Evolutionary conservation across 2,329 filamentous ascomycete genomes (phyloP), one percentile per base, ranked within the genome.

Genomic region (Botrytis porri): DNA sequence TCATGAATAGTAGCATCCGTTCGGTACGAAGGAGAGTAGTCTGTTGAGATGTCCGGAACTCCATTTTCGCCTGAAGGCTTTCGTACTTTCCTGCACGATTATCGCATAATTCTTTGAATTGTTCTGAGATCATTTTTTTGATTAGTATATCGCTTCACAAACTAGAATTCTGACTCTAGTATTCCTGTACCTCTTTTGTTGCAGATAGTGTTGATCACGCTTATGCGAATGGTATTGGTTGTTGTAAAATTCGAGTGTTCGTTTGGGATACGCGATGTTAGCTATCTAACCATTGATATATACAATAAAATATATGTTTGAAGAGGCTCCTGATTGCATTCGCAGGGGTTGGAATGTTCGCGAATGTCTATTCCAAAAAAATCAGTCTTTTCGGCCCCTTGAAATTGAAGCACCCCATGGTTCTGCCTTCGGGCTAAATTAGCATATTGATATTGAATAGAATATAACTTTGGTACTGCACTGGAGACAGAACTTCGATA

Each of bases 1-100:
- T 29, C 14, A 0, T 8, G 1, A 1, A n/a, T 1, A 32, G 14
- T 57, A 29, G 6, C 18, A 18, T 4, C 4, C 3, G 14, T 29
- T 57, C 14, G 14, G 18, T 57, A 29, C 14, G n/a, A 57, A 9
- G 2, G 3, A 10, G 16, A 9, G 16, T 18, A 18, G 51, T 57
- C 6, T 29, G 1, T 29, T 18, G n/a, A 12, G 14, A 18, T 32
- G 6, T 18, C 7, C 1, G 7, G n/a, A 18, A 8, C n/a, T 57
- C n/a, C 6, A 4, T n/a, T 25, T 51, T n/a, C 25, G 48, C n/a
- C 16, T n/a, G 6, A n/a, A n/a, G 12, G 48, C 25, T 54, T 54
- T 57, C 51, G 14, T 57, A 8, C 14, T 29, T 9, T 29, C 3
- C 3, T 18, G 14, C n/a, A 18, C 3, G 6, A 4, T 29, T 9